phyloP scores from a whole-genome alignment of 495 filamentous ascomycete genomes.

The Talaromyces liani region DNA sequence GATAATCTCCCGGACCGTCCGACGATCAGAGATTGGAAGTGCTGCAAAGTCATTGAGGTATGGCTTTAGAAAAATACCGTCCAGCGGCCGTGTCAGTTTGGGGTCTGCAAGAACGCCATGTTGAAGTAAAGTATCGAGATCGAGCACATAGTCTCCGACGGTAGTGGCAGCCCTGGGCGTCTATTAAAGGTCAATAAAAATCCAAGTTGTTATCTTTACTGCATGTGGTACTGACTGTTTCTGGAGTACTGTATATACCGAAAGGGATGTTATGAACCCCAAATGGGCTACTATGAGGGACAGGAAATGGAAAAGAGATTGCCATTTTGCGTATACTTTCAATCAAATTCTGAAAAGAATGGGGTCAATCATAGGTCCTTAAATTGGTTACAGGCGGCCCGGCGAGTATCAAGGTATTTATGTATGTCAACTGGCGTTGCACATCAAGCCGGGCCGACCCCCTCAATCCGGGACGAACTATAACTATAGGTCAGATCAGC shows the following conservation, averaged over 20 bases:
- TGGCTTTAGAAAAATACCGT: conserved; percentile 21
- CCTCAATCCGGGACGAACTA: no score
- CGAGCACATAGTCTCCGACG: neutral
- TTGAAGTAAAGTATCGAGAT: neutral
- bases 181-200: neutral
- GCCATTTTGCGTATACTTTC: no score
- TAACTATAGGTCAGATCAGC: no score
- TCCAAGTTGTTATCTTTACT: neutral
- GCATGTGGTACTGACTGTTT: neutral
- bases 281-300: neutral
- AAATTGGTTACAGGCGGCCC: no score
- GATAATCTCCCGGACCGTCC: conserved; percentile 22
- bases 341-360: no score
- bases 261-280: conserved; percentile 1
- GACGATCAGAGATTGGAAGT: conserved; percentile 54
- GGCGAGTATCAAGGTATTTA: no score
- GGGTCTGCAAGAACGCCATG: neutral
- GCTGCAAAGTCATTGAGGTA: conserved; percentile 71
- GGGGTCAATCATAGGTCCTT: no score
- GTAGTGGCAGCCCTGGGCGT: neutral
- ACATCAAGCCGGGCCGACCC: no score
- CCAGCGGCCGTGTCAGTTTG: neutral
- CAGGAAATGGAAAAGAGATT: no score
- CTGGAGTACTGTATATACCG: neutral
- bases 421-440: no score